These are phyloP conservation scores for Chlamydomonas schloesseri DNA, from an alignment of 139 green algal species.

Conservation along the genomic window DNA sequence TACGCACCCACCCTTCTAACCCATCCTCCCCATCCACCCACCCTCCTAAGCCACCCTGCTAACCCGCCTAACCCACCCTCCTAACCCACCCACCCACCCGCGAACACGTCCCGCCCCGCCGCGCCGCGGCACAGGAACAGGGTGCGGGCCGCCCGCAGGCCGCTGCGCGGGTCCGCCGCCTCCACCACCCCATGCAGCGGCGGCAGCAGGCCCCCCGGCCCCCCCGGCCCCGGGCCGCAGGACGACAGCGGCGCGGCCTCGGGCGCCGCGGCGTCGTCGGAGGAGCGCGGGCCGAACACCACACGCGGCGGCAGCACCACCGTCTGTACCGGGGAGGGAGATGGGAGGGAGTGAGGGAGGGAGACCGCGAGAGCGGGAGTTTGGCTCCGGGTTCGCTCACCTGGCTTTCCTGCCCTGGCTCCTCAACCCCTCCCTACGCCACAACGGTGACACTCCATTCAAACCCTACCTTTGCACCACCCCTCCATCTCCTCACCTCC, in stretches of 20 bases:
- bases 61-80: too few relatives aligned
- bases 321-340: conserved; percentile 1
- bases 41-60: not conserved
- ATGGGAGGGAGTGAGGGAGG: not conserved
- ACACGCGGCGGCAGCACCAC: conserved; percentile 54
- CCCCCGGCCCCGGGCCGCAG: not conserved
- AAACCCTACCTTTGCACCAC: too few relatives aligned
- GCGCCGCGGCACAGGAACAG: conserved; percentile 49
- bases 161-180: conserved; percentile 50
- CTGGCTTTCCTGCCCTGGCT: too few relatives aligned
- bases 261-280: conserved; percentile 30
- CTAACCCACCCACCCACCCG: not conserved
- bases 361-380: too few relatives aligned
- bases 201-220: not conserved
- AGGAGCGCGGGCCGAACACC: conserved; percentile 48
- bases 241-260: not conserved
- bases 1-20: too few relatives aligned
- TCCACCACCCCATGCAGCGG: conserved; percentile 51
- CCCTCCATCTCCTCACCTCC: too few relatives aligned
- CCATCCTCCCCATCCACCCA: not conserved
- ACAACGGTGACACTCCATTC: too few relatives aligned
- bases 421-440: too few relatives aligned
- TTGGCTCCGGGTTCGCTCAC: too few relatives aligned
- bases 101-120: conserved; percentile 46
- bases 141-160: conserved; percentile 49